Conservation (phyloP, 495 filamentous ascomycete species). For the Annulohypoxylon nitens region DNA sequence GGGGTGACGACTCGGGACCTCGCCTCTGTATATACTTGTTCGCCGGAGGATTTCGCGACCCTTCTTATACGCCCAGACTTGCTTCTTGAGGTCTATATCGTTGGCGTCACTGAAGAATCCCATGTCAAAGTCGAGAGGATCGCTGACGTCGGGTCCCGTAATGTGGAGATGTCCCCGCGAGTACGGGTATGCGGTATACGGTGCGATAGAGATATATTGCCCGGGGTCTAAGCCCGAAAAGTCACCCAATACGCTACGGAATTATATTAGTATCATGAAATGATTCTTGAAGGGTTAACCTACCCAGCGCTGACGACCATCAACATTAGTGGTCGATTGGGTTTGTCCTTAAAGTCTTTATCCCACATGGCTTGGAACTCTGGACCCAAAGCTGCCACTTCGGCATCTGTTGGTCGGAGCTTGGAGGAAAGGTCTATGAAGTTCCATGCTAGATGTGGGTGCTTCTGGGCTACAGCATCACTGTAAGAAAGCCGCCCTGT, state of each 20-base stretch:
- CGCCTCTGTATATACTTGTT: slow-evolving; percentile 65
- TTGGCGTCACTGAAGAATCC: slow-evolving; percentile 61
- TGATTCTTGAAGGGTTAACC: slow-evolving; percentile 10
- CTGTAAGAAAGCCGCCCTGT: slow-evolving; percentile 38
- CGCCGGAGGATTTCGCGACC: slow-evolving; percentile 68
- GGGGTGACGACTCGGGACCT: slow-evolving; percentile 64
- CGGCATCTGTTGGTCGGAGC: slow-evolving; percentile 57
- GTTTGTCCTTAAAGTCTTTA: slow-evolving; percentile 56
- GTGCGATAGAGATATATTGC: slow-evolving; percentile 54
- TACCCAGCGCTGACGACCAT: slow-evolving; percentile 49
- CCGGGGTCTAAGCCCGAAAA: slow-evolving; percentile 47
- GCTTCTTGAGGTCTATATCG: slow-evolving; percentile 59
- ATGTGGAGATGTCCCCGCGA: slow-evolving; percentile 71
- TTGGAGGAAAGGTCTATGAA: slow-evolving; percentile 61
- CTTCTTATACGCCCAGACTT: slow-evolving; percentile 67
- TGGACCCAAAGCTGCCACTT: slow-evolving; percentile 56
- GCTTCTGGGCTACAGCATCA: slow-evolving; percentile 43
- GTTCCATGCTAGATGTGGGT: slow-evolving; percentile 62
- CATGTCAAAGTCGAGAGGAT: slow-evolving; percentile 56
- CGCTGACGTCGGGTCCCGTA: slow-evolving; percentile 53
- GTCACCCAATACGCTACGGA: slow-evolving; percentile 44
- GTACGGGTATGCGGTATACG: slow-evolving; percentile 65
- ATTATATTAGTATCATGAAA: not conserved
- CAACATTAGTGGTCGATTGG: slow-evolving; percentile 57
- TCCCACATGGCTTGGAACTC: slow-evolving; percentile 60